A percentile compares a stretch with the other conserved stretches of the same genome.
Evolutionary conservation across 768 basidiomycete species (phyloP).

Genomic region (Sporobolomyces phaffii): DNA sequence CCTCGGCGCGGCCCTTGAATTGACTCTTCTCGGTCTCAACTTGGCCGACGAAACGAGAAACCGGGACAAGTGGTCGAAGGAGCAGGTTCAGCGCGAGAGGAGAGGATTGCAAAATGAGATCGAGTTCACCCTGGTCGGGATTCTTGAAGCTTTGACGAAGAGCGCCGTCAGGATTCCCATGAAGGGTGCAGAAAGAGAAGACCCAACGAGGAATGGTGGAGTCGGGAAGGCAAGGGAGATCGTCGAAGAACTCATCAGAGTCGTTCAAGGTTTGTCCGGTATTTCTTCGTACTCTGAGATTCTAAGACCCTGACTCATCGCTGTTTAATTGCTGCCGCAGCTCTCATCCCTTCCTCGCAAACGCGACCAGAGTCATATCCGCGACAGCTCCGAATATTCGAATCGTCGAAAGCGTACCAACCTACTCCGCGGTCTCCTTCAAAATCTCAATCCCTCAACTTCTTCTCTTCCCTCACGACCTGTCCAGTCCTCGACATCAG

Average conservation of each 20-base stretch:
- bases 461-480: neutral
- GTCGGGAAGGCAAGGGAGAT: slow-evolving; percentile 32
- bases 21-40: neutral
- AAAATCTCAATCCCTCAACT: neutral
- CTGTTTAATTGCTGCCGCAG: too few species aligned
- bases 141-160: slow-evolving; percentile 19
- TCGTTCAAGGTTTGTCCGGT: slow-evolving; percentile 12
- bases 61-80: too few species aligned
- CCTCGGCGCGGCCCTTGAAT: slow-evolving; percentile 16
- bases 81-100: slow-evolving; percentile 5
- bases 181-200: neutral
- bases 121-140: slow-evolving; percentile 15
- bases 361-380: neutral
- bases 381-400: slow-evolving; percentile 14
- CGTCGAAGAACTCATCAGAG: slow-evolving; percentile 20
- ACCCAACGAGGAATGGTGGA: slow-evolving; percentile 3
- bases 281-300: neutral
- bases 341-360: neutral
- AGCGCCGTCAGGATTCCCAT: slow-evolving; percentile 19
- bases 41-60: neutral
- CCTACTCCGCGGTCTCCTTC: slow-evolving; percentile 2
- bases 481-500: slow-evolving; percentile 6
- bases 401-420: slow-evolving; percentile 8
- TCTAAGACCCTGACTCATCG: too few species aligned
- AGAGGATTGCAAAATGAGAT: slow-evolving; percentile 1